Percentiles rank a stretch among this genome's conserved stretches.
These are phyloP conservation scores for Amanita muscaria DNA, from an alignment of 768 basidiomycete species.

Conservation along the genomic window DNA sequence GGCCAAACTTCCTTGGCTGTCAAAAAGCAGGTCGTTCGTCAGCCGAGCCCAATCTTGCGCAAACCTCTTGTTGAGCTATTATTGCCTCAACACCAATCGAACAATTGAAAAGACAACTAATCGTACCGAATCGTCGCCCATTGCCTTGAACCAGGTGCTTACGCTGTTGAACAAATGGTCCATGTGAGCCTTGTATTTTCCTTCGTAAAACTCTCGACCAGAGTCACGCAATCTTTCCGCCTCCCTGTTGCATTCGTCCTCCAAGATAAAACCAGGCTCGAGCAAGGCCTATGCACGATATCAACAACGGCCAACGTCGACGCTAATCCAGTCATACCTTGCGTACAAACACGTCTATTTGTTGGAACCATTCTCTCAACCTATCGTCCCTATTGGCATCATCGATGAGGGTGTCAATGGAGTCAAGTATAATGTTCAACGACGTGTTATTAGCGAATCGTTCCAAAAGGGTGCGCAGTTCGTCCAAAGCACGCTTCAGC, in stretches of 20 bases:
- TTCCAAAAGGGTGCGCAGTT: conserved; percentile 79
- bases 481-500: conserved; percentile 45
- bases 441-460: conserved; percentile 77
- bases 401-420: conserved; percentile 61
- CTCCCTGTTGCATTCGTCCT: conserved; percentile 61
- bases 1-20: conserved; percentile 70
- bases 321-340: too few relatives aligned
- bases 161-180: conserved; percentile 68
- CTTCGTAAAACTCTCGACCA: conserved; percentile 73
- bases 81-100: neutral
- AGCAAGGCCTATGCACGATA: conserved; percentile 73
- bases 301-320: too few relatives aligned
- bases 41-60: conserved; percentile 78
- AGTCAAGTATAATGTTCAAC: conserved; percentile 59
- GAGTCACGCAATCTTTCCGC: conserved; percentile 55
- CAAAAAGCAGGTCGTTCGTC: conserved; percentile 77
- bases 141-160: conserved; percentile 73
- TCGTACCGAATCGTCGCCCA: conserved; percentile 70
- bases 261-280: conserved; percentile 80
- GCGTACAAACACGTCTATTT: conserved; percentile 54
- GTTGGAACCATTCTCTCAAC: conserved; percentile 64
- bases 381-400: conserved; percentile 70
- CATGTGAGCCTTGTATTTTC: conserved; percentile 59
- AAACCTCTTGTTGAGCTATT: conserved; percentile 58
- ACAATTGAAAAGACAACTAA: neutral